Base-by-base conservation (phyloP, 2,329 filamentous ascomycete species). In the Colletotrichum melonis region DNA sequence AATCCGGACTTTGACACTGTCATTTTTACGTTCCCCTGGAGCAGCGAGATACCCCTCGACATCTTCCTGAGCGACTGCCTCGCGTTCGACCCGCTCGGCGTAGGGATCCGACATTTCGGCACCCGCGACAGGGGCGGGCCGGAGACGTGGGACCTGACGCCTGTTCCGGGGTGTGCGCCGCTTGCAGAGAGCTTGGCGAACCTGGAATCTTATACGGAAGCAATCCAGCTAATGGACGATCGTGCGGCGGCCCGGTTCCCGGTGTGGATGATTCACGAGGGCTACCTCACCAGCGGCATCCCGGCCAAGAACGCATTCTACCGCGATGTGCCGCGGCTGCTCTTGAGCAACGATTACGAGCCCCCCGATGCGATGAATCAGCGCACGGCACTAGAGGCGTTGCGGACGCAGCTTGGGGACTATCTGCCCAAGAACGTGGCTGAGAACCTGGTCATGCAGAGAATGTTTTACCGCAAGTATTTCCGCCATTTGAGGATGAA, bases 1-100 rank as follows among this genome's bases (percentile, higher is more conserved):
- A 75, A 76, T 58, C 76, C 76, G 9, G 74, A 74, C 19, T 77
- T 70, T 38, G 76, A 77, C 46, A 72, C 75, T 38, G 71, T 77
- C 14, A 62, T 77, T 9, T 77, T 75, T 26, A 74, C 72, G 6
- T 74, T 74, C n/a, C 73, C 73, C 24, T 74, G 73, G 73, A 72
- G 69, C 60, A 72, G 69, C 56, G 73, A 74, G 60, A 73, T 74
- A 8, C 73, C 73, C 22, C 64, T 74, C 16, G 73, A 74, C 55
- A 69, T 74, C 5, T 72, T 74, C 14, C 55, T 74, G 9, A 74
- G 73, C 62, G 73, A 74, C 57, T 73, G 69, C 9, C 73, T 74
- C 5, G 73, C 73, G 0, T 74, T 73, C 49, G 73, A 74, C 28
- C 73, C 73, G 8, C 42, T 73, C 22, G 65, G 73, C 32, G 69